Evolutionary conservation across 1,139 yeast species (phyloP), one percentile per base, ranked within the genome.

Genomic region (Zygosaccharomyces pseudobailii): DNA sequence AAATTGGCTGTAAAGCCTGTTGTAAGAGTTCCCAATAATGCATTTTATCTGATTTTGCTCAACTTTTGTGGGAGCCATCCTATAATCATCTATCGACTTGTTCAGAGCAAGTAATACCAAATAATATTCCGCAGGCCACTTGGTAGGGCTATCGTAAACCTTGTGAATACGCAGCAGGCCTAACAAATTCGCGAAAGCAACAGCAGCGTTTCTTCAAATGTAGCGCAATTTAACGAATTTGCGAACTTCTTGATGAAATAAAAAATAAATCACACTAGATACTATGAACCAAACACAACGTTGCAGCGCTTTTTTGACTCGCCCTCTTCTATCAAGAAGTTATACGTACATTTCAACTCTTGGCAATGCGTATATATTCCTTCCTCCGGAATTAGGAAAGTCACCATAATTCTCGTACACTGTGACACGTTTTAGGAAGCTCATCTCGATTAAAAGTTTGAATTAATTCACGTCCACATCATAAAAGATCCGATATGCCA

Each of bases 21-120:
- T 80, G 65, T 82, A 84, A 44, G 84, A 81, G 38, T 80, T 80
- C 13, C 88, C 85, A 5, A 70, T 69, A 22, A 58, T 57, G 20
- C 65, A 58, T 47, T 63, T 64, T 36, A 65, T 50, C 43, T 61
- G 61, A 39, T 64, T 62, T 46, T 61, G 61, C 40, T 63, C 65
- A 10, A 54, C 54, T 41, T 50, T 59, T 7, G 63, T 40, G 19
- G 48, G 45, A 19, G 47, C 31, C 33, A 42, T 43, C 27, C 21
- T 13, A 24, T 27, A 24, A 13, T 5, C 27, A 35, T 23, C 31
- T 20, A 24, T 22, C 20, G n/a, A 24, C 10, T 36, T 7, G 25
- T 24, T 10, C 33, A 30, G 6, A 5, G 13, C 33, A 30, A 5
- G 10, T n/a, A 30, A 5, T n/a, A 30, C 19, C 33, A 7, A 30